Conservation (phyloP, 225 moss, liverwort and hornwort species). For the Anthoceros angustus region DNA sequence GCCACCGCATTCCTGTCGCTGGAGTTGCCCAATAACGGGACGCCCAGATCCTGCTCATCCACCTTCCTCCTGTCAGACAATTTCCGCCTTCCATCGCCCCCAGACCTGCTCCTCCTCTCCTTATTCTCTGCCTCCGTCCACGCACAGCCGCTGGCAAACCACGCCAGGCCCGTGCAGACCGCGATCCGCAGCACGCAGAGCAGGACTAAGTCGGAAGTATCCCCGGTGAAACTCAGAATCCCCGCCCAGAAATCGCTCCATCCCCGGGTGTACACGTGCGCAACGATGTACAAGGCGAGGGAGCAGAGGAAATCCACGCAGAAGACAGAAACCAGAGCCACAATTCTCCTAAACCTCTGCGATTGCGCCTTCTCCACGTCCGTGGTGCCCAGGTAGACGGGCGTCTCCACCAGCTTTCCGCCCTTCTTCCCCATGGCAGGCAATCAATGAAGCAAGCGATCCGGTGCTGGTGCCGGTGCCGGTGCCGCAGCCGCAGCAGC, state of each 20-base stretch:
- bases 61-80: not conserved
- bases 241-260: slow-evolving; percentile 21
- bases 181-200: slow-evolving; percentile 23
- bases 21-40: not conserved
- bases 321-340: slow-evolving; percentile 35
- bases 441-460: not conserved
- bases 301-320: slow-evolving; percentile 46
- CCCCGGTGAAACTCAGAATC: slow-evolving; percentile 26
- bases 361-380: slow-evolving; percentile 55
- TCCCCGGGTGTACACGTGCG: slow-evolving; percentile 39
- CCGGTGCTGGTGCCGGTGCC: not conserved
- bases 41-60: not conserved
- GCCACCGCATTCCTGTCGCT: not conserved
- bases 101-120: not conserved
- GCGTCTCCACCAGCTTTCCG: slow-evolving; percentile 79
- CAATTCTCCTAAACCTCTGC: slow-evolving; percentile 51
- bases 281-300: slow-evolving; percentile 35
- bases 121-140: slow-evolving; percentile 37
- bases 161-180: slow-evolving; percentile 38
- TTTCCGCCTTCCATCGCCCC: not conserved
- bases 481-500: no score
- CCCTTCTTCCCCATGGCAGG: slow-evolving; percentile 67
- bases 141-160: slow-evolving; percentile 27
- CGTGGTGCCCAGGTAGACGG: slow-evolving; percentile 82
- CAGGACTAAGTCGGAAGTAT: slow-evolving; percentile 30